phyloP scores from a whole-genome alignment of 768 basidiomycete genomes.

The Saitozyma sp. region DNA sequence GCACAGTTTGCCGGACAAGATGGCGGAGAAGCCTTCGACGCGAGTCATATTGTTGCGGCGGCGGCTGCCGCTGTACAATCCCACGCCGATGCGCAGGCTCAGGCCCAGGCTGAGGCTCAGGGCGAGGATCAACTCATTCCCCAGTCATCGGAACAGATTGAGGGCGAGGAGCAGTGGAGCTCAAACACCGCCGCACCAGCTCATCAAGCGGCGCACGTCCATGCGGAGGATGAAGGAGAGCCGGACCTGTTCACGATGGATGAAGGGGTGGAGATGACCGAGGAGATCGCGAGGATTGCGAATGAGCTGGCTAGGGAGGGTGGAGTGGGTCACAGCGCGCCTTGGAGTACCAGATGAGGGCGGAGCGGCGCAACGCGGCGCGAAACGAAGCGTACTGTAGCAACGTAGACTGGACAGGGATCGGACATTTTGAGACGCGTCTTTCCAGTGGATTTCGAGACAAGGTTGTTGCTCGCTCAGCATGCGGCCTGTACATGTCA shows the following conservation, averaged over 20 bases:
- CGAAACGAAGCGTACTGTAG: no score
- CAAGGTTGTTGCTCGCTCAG: no score
- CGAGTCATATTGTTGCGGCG: not conserved
- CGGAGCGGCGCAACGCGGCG: no score
- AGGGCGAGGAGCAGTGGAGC: not conserved
- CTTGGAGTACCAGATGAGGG: no score
- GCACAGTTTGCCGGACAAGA: not conserved
- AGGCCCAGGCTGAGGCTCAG: not conserved
- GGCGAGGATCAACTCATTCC: not conserved
- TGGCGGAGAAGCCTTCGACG: not conserved
- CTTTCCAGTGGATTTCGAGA: no score
- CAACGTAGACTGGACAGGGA: no score
- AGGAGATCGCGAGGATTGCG: constrained; percentile 7
- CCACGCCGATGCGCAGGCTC: not conserved
- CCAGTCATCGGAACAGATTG: constrained; percentile 3
- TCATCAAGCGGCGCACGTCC: not conserved
- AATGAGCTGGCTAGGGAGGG: constrained; percentile 5
- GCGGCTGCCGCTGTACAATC: not conserved
- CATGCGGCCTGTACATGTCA: no score
- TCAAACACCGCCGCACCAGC: not conserved
- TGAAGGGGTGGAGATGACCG: constrained; percentile 4
- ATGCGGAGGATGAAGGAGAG: not conserved
- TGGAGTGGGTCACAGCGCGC: no score
- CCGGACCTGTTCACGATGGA: not conserved
- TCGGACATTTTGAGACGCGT: no score